phyloP scores from a whole-genome alignment of 2,329 filamentous ascomycete species.

The Alternaria sp. region DNA sequence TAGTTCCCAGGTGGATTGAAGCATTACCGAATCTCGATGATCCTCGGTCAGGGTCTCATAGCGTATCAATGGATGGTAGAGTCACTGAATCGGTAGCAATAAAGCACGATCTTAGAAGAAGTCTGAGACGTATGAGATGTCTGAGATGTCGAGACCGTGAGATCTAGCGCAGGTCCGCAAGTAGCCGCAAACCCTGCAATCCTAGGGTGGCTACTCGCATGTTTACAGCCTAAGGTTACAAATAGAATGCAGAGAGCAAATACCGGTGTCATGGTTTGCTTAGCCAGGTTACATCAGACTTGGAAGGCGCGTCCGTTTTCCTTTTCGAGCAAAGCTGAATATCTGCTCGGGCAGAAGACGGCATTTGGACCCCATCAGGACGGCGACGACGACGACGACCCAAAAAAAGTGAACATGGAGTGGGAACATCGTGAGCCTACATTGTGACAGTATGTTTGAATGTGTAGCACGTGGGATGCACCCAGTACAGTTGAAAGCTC shows the following conservation, averaged over 20 bases:
- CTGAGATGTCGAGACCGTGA: slow-evolving; percentile 4
- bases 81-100: neutral
- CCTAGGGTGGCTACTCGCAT: neutral
- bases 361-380: neutral
- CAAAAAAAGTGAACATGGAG: neutral
- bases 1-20: neutral
- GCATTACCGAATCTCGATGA: neutral
- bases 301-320: neutral
- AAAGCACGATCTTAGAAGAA: neutral
- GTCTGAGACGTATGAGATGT: slow-evolving; percentile 10
- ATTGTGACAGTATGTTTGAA: neutral
- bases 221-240: neutral
- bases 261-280: neutral
- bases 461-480: slow-evolving; percentile 1
- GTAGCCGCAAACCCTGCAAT: slow-evolving; percentile 9
- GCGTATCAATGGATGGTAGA: neutral
- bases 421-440: neutral
- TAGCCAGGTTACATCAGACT: neutral
- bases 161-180: slow-evolving; percentile 8
- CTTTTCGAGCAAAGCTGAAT: neutral
- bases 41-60: neutral
- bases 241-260: neutral
- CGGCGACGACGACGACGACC: neutral
- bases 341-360: slow-evolving; percentile 11
- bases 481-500: slow-evolving; percentile 12